Evolutionary conservation across 164 flowering plant species (phyloP), one percentile per base, ranked within the genome.

Genomic region (Taxillus chinensis): DNA sequence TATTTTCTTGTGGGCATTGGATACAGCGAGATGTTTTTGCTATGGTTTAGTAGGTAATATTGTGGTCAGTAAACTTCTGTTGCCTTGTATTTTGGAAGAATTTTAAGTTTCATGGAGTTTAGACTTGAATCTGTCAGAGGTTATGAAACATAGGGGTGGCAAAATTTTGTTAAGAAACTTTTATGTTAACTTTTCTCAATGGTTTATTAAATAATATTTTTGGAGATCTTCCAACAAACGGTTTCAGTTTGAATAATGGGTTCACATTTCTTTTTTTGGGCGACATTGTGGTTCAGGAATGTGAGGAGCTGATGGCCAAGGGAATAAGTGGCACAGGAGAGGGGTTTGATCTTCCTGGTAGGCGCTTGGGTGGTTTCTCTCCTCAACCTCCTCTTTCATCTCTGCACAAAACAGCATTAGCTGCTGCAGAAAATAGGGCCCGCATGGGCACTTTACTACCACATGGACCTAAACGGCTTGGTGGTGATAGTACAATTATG

Each of bases 281-380:
- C 3, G n/a, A 51, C 51, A 51, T 5, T 51, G 6, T 51, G 54
- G 3, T 55, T 53, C 64, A 93, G 97, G 99, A 93, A 71, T 90
- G 96, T 62, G 99, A 93, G 73, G 95, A 89, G 70, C 75, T 93
- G 51, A 83, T 89, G 62, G 50, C 74, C 50, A 87, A 84, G 68
- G 99, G 97, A 63, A 75, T 90, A 70, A 75, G 77, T 66, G 97
- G 99, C 37, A 68, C 84, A 3, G 92, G 87, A 9, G 68, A 83
- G 59, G 97, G 98, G 42, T 93, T 90, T 79, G 98, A 90, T 86
- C 75, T 78, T 69, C 87, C 84, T 16, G 99, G 99, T 51, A 80
- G 70, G 70, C 91, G 91, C 41, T 73, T 90, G 70, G 99, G 97
- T 57, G 95, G 99, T 39, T 79, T 72, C 72, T 72, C 88, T 11